Base-by-base conservation (phyloP, 495 filamentous ascomycete species). In the Aspergillus baeticus region DNA sequence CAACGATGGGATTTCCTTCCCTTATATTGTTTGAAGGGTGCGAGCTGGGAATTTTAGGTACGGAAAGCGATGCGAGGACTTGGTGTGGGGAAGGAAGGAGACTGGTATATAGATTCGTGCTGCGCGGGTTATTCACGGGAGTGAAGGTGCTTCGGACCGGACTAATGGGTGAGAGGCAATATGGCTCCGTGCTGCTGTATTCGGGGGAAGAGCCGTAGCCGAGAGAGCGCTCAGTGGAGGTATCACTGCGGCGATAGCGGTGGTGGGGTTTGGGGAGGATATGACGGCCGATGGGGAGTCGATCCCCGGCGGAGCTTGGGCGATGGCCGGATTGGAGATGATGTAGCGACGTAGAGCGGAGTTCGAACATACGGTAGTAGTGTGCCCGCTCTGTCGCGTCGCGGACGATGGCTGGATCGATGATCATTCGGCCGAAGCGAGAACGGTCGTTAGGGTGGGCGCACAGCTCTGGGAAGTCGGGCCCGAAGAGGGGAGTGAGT, bases 401-500 rank as follows among this genome's bases (percentile, higher is more conserved):
- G 1, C 57, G 58, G 2, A 93, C 75, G 47, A 92, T 86, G 1
- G 67, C 70, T 0, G 68, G 69, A 44, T 84, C 76, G 60, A 98
- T 92, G 14, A 81, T 65, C 86, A 91, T 91, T 31, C 79, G 79
- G 23, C 77, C 81, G 66, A 84, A 87, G 10, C 74, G 74, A 1
- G 78, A 75, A 6, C 81, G 68, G 46, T 84, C 74, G 14, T 79
- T 70, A 3, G 82, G 82, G 1, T 64, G 80, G n/a, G 87, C 70
- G 65, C 94, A 98, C 34, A 82, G 72, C 0, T 74, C 70, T 2
- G 89, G 84, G 69, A 98, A 98, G 51, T 84, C 80, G 6, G 79
- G 77, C 0, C 94, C 94, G 66, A 98, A 98, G 51, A 98, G 73
- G 14, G 92, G 92, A 10, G 92, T 94, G 41, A 98, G 74, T 0